These are phyloP conservation scores for Botryobasidium botryosum DNA, from an alignment of 768 basidiomycete genomes.

Conservation along the genomic window DNA sequence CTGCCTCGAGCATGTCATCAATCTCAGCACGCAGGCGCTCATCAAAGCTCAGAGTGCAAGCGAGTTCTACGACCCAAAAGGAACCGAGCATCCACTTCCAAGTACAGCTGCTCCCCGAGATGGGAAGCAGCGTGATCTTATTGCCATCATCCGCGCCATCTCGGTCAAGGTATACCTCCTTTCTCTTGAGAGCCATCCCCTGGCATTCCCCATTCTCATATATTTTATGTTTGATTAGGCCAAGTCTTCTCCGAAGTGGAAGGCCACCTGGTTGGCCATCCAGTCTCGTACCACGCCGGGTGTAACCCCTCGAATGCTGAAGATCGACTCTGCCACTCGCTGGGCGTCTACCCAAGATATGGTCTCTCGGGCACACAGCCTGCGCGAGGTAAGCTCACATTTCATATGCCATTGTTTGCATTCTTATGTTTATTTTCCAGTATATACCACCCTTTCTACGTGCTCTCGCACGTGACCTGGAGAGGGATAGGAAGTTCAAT, in stretches of 20 bases:
- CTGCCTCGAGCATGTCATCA: no score
- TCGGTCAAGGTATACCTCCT: background rate
- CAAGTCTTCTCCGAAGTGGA: background rate
- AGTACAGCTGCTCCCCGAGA: no score
- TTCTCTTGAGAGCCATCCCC: background rate
- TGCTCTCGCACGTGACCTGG: background rate
- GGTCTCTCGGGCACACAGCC: background rate
- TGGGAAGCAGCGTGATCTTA: no score
- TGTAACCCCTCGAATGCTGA: no score
- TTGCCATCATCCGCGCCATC: background rate
- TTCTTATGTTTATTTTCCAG: background rate
- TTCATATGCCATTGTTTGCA: no score
- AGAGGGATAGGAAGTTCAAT: background rate
- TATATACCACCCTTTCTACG: background rate
- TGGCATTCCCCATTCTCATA: no score
- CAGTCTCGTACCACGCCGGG: background rate
- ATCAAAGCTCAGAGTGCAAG: background rate
- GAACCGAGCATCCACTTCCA: no score
- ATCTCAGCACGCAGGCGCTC: background rate
- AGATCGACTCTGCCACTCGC: background rate
- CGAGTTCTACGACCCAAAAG: no score
- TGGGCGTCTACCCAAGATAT: background rate
- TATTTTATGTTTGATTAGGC: no score
- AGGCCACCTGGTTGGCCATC: background rate
- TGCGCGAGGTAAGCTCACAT: background rate